Base-by-base conservation (phyloP, 176 grass and related monocot species). In the Saccharum officinarum region DNA sequence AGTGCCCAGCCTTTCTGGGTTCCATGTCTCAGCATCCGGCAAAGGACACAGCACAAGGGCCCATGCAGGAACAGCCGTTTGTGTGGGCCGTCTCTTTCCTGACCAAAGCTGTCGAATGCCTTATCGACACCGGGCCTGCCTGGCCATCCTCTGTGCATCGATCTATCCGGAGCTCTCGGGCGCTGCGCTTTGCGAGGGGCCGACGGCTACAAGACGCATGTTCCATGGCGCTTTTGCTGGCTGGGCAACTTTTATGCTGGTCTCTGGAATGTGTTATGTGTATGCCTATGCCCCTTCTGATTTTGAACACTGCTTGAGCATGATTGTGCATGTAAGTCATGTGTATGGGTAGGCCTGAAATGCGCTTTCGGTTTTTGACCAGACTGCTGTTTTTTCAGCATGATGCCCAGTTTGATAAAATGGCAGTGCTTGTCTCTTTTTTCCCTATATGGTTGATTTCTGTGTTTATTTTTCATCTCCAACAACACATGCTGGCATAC, bases 151-250 rank as follows among this genome's bases (percentile, higher is more conserved):
- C 44, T 85, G 47, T 20, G 47, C 47, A 41, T 82, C 67, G 46
- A 69, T 68, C 30, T 1, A 54, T 78, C 73, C 88, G 57, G 55
- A 15, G 67, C 44, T 9, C 41, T 78, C 72, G 79, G 55, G 44
- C 44, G 55, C 36, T 6, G 57, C 73, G 30, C 84, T 83, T 83
- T 80, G 80, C 49, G 62, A 84, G 76, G 70, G 81, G 71, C 73
- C 63, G 76, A 91, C 62, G 81, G 81, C 85, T 87, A 80, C 75
- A 87, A 81, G 76, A 84, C 63, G 85, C 85, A 76, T 84, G 84
- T 76, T 76, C 49, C 81, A 18, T 87, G 85, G 25, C 36, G 85
- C 81, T 81, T 91, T 87, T 77, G 80, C 80, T 84, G 34, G 37
- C 37, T 45, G 76, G 9, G 28, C 67, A 62, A 64, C 87, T 84